Evolutionary conservation across 2,329 filamentous ascomycete species (phyloP), one percentile per base, ranked within the genome.

Genomic region (Ophioceras dolichostomum): DNA sequence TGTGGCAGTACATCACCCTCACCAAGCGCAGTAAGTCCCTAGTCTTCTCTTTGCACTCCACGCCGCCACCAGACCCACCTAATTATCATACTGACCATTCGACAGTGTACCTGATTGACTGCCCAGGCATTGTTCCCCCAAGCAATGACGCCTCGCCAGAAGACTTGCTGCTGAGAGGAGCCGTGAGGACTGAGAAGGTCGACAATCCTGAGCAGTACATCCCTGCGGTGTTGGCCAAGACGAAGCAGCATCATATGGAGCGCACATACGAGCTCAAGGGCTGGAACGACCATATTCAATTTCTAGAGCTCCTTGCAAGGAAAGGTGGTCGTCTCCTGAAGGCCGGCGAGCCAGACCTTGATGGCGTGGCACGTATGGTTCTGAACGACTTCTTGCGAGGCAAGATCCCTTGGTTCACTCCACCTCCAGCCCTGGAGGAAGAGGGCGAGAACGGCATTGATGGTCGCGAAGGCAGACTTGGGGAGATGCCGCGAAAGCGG

Each of bases 161-260:
- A 49, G 88, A 95, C 46, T 81, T 98, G 39, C 69, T 98, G 4
- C 70, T 98, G 9, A 76, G 89, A 45, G 91, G 91, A 46, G 88
- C 94, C 7, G 87, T 94, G 10, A 75, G 91, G 47, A 84, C 96
- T 2, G 91, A 98, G 58, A 95, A 94, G 52, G 89, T 98, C 1
- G 83, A 95, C 47, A 83, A 96, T 51, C 91, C 91, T 0, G 88
- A 93, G 51, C 91, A 98, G 50, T 98, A 98, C 54, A 91, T 98
- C 31, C 75, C 82, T 1, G 84, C 83, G 12, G 75, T 96, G 2
- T 64, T 98, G 38, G 69, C 65, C 34, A 81, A 79, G 41, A 88
- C 91, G 28, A 89, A 94, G 60, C 73, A 74, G 26, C 82, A 83
- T 42, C 89, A 98, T 54, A 73, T 98, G 51, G 86, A 95, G 54